A percentile compares a stretch with the other conserved stretches of the same genome.
These are phyloP conservation scores for Vishniacozyma victoriae DNA, from an alignment of 768 basidiomycete genomes.

Conservation along the genomic window DNA sequence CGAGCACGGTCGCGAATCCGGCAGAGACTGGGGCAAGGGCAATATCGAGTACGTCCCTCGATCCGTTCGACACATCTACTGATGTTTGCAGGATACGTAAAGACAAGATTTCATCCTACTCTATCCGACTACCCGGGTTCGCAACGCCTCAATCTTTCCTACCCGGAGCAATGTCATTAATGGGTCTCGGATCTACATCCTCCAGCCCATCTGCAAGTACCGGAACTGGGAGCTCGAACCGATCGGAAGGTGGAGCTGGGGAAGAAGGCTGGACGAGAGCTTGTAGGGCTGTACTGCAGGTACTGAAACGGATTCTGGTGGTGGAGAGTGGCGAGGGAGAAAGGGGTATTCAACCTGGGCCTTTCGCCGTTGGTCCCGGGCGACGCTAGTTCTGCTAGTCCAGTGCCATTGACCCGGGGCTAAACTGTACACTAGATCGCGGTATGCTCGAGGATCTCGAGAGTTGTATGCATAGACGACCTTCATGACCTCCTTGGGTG, in stretches of 20 bases:
- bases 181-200: constrained; percentile 21
- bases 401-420: too few species aligned
- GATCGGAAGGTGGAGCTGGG: constrained; percentile 48
- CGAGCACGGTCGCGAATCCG: constrained; percentile 73
- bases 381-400: too few species aligned
- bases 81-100: constrained; percentile 62
- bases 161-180: constrained; percentile 26
- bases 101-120: constrained; percentile 93
- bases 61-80: neutral
- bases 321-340: constrained; percentile 45
- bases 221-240: constrained; percentile 1
- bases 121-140: constrained; percentile 87
- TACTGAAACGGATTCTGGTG: constrained; percentile 42
- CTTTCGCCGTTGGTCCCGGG: too few species aligned
- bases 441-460: too few species aligned
- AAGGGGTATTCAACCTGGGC: too few species aligned
- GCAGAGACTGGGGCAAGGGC: constrained; percentile 64
- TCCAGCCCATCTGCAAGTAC: constrained; percentile 1
- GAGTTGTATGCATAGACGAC: too few species aligned
- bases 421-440: too few species aligned
- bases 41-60: constrained; percentile 65
- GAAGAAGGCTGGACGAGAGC: constrained; percentile 96
- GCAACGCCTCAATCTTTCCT: constrained; percentile 29
- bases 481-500: too few species aligned
- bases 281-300: constrained; percentile 70